Evolutionary conservation across 768 basidiomycete species (phyloP), one percentile per base, ranked within the genome.

Genomic region (Xerocomus potaroensis): DNA sequence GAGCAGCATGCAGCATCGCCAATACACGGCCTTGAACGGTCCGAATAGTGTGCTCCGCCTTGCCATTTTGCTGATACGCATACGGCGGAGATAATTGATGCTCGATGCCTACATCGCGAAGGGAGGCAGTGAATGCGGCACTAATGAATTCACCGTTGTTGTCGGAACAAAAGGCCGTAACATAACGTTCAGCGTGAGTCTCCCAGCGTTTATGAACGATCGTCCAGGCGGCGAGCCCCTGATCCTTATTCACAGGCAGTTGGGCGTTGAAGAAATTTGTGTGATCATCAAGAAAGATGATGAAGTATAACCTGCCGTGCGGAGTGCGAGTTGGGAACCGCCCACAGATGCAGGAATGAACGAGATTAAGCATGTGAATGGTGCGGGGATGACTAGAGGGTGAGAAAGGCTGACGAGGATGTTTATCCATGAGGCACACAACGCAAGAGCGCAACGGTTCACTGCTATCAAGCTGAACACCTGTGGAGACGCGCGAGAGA

Each of bases 11-110:
- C 26, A 27, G 26, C 26, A 27, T 27, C 6, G 26, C 26, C 26
- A 27, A 10, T 6, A 10, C 26, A 10, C 10, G 26, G 10, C 26
- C 26, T 10, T 27, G 26, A 5, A 27, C 5, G 26, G 26, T 27
- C 6, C 10, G 26, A 14, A 70, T 55, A 24, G 58, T 62, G 1
- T 60, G 46, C 38, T 70, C 63, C 1, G 55, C 58, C 30, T 62
- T 64, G 0, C 68, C 59, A 49, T 69, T 69, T 49, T 69, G 66
- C 6, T 59, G 56, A 36, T 69, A 64, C 0, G 63, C 56, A 48
- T 69, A 67, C 0, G 67, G 61, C 1, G 57, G 56, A 7, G 64
- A 60, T 5, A 27, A 10, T 27, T 63, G 56, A 5, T 59, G 45
- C 0, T 22, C 16, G 9, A 68, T 64, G 0, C 65, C 68, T 0